Evolutionary conservation across 2,329 filamentous ascomycete genomes (phyloP).

Genomic region (Onygenales sp.): DNA sequence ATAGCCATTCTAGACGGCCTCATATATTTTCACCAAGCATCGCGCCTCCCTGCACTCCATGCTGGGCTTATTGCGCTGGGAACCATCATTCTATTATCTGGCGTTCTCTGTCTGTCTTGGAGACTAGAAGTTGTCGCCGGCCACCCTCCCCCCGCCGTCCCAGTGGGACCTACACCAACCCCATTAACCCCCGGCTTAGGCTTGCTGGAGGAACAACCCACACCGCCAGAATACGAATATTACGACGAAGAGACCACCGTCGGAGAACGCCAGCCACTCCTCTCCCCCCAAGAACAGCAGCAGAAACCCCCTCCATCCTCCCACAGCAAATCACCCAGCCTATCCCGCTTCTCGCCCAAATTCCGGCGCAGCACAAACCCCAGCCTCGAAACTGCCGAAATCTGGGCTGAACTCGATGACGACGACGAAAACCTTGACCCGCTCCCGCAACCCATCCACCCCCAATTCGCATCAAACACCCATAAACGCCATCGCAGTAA

Average conservation of each 20-base stretch:
- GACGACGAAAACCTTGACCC: conserved; percentile 37
- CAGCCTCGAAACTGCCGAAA: conserved; percentile 63
- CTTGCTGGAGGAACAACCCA: conserved; percentile 52
- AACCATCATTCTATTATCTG: conserved; percentile 73
- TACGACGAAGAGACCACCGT: conserved; percentile 33
- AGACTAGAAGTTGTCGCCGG: conserved; percentile 61
- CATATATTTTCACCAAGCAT: conserved; percentile 90
- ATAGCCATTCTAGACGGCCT: conserved; percentile 94
- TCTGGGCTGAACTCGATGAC: conserved; percentile 83
- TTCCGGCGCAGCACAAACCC: conserved; percentile 40
- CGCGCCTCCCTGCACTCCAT: conserved; percentile 64
- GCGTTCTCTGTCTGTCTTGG: conserved; percentile 89
- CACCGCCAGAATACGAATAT: conserved; percentile 16
- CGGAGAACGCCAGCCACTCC: conserved; percentile 31
- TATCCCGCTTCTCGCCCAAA: conserved; percentile 20
- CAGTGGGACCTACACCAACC: conserved; percentile 49
- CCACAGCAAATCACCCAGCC: conserved; percentile 26
- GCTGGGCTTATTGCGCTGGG: conserved; percentile 69
- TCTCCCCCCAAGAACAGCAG: conserved; percentile 13
- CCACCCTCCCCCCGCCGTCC: conserved; percentile 20
- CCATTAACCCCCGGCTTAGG: conserved; percentile 74
- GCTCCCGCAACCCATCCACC: conserved; percentile 4
- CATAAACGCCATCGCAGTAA: conserved; percentile 5
- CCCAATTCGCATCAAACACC: neutral
- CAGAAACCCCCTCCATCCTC: conserved; percentile 12